A percentile compares a stretch with the other conserved stretches of the same genome.
phyloP scores from a whole-genome alignment of 129 eudicot species.

The Solidago caesia region DNA sequence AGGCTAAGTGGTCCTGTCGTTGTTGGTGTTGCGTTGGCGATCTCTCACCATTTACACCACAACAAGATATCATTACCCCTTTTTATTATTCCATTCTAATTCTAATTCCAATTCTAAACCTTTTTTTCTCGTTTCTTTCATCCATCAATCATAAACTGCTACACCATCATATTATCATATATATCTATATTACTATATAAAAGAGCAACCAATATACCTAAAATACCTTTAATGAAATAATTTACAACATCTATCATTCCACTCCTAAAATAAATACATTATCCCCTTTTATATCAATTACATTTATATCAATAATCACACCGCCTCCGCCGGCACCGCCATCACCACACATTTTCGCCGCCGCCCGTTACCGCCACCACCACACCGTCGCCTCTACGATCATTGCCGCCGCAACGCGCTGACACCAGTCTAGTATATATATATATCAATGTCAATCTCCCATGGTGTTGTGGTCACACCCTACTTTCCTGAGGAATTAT shows the following conservation, averaged over 20 bases:
- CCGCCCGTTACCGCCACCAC: no score
- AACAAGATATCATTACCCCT: conserved; percentile 26
- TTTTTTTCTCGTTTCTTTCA: neutral
- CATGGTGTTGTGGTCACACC: conserved; percentile 43
- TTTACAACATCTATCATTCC: no score
- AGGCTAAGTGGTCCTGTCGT: conserved; percentile 25
- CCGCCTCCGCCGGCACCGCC: no score
- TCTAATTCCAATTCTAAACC: neutral
- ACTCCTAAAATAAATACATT: no score
- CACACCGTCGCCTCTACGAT: no score
- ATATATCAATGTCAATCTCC: conserved; percentile 16
- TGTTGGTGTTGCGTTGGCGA: conserved; percentile 23
- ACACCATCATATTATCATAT: neutral
- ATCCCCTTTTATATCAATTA: no score
- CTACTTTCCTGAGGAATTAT: conserved; percentile 25
- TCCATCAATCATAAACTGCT: conserved; percentile 3
- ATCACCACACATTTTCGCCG: no score
- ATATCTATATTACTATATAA: conserved; percentile 11
- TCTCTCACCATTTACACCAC: conserved; percentile 25
- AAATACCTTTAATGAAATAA: no score
- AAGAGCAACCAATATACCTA: no score
- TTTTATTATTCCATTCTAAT: conserved; percentile 42
- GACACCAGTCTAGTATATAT: no score
- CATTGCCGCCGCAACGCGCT: no score
- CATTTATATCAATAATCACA: no score